phyloP scores from a whole-genome alignment of 2,329 filamentous ascomycete species.

The Tympanopsis confertula region DNA sequence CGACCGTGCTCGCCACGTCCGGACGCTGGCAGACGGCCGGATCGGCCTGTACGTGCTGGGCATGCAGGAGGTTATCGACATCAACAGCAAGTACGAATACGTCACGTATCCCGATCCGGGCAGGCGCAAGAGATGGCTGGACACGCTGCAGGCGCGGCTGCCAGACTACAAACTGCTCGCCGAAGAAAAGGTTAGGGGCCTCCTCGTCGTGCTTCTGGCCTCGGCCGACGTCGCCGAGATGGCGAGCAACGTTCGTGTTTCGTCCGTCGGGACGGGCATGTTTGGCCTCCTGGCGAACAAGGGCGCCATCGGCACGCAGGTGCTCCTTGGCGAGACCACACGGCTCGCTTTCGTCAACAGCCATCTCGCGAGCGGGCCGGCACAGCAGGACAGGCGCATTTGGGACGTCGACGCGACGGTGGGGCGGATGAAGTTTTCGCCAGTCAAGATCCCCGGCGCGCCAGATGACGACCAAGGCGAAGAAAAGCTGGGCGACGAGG shows the following conservation, averaged over 20 bases:
- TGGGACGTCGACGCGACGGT: conserved; percentile 80
- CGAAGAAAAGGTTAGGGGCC: conserved; percentile 74
- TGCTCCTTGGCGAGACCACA: conserved; percentile 83
- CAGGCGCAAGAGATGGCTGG: conserved; percentile 69
- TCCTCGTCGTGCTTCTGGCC: conserved; percentile 76
- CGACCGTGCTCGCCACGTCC: conserved; percentile 17
- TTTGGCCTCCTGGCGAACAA: conserved; percentile 95
- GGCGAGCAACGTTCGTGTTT: conserved; percentile 71
- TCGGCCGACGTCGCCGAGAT: conserved; percentile 64
- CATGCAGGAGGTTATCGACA: conserved; percentile 82
- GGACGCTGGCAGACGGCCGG: conserved; percentile 48
- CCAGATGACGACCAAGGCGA: background rate
- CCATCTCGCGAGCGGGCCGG: conserved; percentile 78
- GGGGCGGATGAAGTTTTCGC: conserved; percentile 65
- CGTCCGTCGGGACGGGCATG: conserved; percentile 75
- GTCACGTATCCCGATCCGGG: conserved; percentile 61
- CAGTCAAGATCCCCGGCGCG: conserved; percentile 38
- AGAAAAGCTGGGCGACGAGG: conserved; percentile 75
- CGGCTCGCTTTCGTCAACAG: conserved; percentile 81
- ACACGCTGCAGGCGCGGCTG: conserved; percentile 59
- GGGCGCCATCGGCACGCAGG: conserved; percentile 69
- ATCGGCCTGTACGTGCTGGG: conserved; percentile 83
- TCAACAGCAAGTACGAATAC: conserved; percentile 68
- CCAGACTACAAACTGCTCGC: conserved; percentile 72
- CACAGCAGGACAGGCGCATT: conserved; percentile 69